A percentile compares a stretch with the other conserved stretches of the same genome.
Conservation (phyloP, 768 basidiomycete species). For the Strobilomyces echinocephalus region DNA sequence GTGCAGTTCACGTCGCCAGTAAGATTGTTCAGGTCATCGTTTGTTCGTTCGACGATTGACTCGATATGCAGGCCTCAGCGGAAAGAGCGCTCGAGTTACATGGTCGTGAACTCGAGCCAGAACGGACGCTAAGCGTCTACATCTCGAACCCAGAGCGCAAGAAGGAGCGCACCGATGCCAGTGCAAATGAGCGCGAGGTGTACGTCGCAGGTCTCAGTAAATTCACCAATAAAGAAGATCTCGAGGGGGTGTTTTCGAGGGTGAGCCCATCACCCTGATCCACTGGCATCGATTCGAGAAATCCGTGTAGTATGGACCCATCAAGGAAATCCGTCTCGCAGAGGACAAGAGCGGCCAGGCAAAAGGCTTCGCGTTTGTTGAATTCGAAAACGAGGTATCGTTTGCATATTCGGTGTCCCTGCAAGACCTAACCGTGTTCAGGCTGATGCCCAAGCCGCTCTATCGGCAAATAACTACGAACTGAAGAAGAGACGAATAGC, state of each 20-base stretch:
- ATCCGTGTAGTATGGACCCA: slow-evolving; percentile 60
- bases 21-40: slow-evolving; percentile 26
- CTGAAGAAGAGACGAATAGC: slow-evolving; percentile 87
- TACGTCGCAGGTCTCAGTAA: slow-evolving; percentile 85
- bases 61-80: slow-evolving; percentile 51
- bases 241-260: slow-evolving; percentile 72
- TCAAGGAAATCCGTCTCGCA: slow-evolving; percentile 80
- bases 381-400: slow-evolving; percentile 76
- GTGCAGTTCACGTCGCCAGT: slow-evolving; percentile 87
- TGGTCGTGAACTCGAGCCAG: slow-evolving; percentile 67
- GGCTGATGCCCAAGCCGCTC: slow-evolving; percentile 65
- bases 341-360: slow-evolving; percentile 63
- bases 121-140: slow-evolving; percentile 65
- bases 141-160: slow-evolving; percentile 89
- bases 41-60: neutral
- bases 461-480: slow-evolving; percentile 81
- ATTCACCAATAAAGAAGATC: slow-evolving; percentile 70
- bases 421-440: slow-evolving; percentile 27
- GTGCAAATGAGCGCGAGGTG: slow-evolving; percentile 77
- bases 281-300: slow-evolving; percentile 2
- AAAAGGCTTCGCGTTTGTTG: slow-evolving; percentile 90
- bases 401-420: neutral
- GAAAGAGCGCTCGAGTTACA: slow-evolving; percentile 76
- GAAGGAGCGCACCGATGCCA: slow-evolving; percentile 85
- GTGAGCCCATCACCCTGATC: slow-evolving; percentile 38